Conservation (phyloP, 2,329 filamentous ascomycete genomes). For the Ophiognomonia clavigignenti-juglandacearum region DNA sequence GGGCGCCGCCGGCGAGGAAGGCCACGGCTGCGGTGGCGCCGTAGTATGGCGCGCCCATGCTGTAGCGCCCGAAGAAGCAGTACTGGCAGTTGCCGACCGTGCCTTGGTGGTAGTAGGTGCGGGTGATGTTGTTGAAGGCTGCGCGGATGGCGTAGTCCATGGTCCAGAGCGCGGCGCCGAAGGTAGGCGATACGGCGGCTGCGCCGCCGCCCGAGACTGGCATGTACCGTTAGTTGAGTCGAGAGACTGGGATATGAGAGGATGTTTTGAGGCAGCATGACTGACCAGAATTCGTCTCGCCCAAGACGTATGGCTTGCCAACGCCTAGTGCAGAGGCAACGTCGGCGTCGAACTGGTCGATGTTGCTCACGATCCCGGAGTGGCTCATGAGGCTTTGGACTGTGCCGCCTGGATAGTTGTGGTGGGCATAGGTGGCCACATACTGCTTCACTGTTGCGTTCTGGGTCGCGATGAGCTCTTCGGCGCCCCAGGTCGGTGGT, state of each 20-base stretch:
- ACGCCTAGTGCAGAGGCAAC: slow-evolving; percentile 31
- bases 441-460: slow-evolving; percentile 32
- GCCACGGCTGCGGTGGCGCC: slow-evolving; percentile 44
- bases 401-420: slow-evolving; percentile 43
- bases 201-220: slow-evolving; percentile 34
- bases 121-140: slow-evolving; percentile 30
- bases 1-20: slow-evolving; percentile 36
- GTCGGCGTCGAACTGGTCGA: slow-evolving; percentile 35
- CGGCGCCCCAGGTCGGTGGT: slow-evolving; percentile 33
- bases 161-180: slow-evolving; percentile 46
- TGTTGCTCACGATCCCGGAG: slow-evolving; percentile 32
- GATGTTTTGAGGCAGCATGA: too few relatives aligned
- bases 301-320: slow-evolving; percentile 41
- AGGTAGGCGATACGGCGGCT: slow-evolving; percentile 36
- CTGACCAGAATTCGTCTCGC: slow-evolving; percentile 45
- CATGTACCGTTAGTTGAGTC: background rate
- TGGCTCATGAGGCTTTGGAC: slow-evolving; percentile 41
- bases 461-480: slow-evolving; percentile 32
- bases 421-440: slow-evolving; percentile 38
- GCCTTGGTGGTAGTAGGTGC: slow-evolving; percentile 47
- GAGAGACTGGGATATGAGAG: background rate
- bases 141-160: slow-evolving; percentile 39
- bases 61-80: slow-evolving; percentile 42
- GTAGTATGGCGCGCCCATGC: slow-evolving; percentile 47
- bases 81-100: slow-evolving; percentile 49